These are phyloP conservation scores for Rubia yunnanensis DNA, from an alignment of 257 asterid species.

Conservation along the genomic window DNA sequence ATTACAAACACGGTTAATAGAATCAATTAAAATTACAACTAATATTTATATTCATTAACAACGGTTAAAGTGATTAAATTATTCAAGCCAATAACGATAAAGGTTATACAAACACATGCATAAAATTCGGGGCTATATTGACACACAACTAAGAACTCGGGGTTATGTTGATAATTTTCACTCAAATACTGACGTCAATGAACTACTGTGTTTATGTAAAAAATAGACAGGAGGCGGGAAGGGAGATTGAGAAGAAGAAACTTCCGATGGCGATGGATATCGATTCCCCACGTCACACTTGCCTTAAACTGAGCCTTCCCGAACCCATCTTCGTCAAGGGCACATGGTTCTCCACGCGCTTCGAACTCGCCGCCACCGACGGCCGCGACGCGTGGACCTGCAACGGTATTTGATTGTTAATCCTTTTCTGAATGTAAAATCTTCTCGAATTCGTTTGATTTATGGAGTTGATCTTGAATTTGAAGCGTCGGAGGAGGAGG, in stretches of 20 bases:
- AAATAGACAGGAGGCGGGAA: not conserved
- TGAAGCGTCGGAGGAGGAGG: conserved; percentile 77
- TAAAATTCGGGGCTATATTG: too few species aligned
- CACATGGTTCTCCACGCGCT: conserved; percentile 62
- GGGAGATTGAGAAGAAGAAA: not conserved
- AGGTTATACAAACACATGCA: too few species aligned
- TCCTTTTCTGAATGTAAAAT: not conserved
- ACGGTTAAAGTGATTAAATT: too few species aligned
- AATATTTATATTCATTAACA: too few species aligned
- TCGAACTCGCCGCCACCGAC: conserved; percentile 61
- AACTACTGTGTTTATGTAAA: too few species aligned
- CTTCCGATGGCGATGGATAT: conserved; percentile 10
- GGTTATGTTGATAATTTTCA: too few species aligned
- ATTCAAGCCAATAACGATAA: too few species aligned
- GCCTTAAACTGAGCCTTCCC: conserved; percentile 55
- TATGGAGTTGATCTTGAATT: not conserved
- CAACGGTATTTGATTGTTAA: conserved; percentile 30
- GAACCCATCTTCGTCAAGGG: conserved; percentile 80
- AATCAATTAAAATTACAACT: too few species aligned
- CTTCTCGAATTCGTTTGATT: not conserved
- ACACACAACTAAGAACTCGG: too few species aligned
- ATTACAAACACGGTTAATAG: too few species aligned
- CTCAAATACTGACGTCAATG: too few species aligned
- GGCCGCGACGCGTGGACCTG: conserved; percentile 75
- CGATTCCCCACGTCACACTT: conserved; percentile 50